Base-by-base conservation (phyloP, 257 asterid species). In the Rauvolfia tetraphylla region DNA sequence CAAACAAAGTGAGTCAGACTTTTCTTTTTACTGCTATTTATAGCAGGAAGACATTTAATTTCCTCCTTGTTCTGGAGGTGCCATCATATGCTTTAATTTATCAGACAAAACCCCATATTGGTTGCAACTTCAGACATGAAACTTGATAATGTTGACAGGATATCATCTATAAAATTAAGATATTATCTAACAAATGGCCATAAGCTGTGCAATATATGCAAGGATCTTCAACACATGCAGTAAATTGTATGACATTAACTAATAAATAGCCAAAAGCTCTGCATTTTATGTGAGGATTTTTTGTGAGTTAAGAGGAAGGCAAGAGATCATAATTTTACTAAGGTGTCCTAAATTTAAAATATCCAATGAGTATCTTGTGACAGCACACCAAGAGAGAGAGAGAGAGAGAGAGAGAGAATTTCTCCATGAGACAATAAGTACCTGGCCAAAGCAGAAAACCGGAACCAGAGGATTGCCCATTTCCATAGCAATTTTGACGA, bases 401-500 rank as follows among this genome's bases (percentile, higher is more conserved):
- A 76, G 76, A 17, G 70, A 67, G 20, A 78, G 62, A 78, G 34
- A 14, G 9, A 5, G 42, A 12, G n/a, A 33, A n/a, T 27, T 0
- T 42, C 18, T 12, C 31, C 57, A 3, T 14, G 29, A 11, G 22
- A 31, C 34, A 69, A 72, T 71, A 67, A 39, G 57, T 70, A 95
- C 99, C 98, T 95, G 99, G 68, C 98, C 97, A 78, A 91, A 93
- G 94, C 95, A 88, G 87, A 95, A 95, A 87, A 93, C 97, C 56
- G 99, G 99, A 79, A 95, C 99, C 79, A 95, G 84, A 74, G 99
- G 97, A 79, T 89, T 91, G 81, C 98, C 99, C 66, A 79, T 70
- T 85, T 93, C 97, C 85, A 95, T 83, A 33, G 98, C 98, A 79
- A 93, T 81, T 44, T 96, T 92, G 13, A 93, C 93, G 83, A 95